Percentiles rank a stretch among this genome's conserved stretches.
Evolutionary conservation across 2,329 filamentous ascomycete genomes (phyloP).

Genomic region (Cryphonectria nitschkei): DNA sequence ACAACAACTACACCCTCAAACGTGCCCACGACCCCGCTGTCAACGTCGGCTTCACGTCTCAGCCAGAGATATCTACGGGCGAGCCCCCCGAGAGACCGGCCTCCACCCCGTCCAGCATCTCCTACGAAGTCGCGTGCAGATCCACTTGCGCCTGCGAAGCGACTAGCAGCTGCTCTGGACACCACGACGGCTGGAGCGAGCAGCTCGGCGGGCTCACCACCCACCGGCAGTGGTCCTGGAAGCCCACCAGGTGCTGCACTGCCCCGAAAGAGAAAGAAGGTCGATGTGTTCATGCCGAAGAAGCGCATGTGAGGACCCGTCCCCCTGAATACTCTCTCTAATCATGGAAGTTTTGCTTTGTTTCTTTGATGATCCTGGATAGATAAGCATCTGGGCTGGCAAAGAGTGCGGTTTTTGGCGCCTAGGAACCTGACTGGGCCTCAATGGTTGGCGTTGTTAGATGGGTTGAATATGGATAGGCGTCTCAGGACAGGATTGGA

Average conservation of each 20-base stretch:
- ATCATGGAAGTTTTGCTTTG: not conserved
- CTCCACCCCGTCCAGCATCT: conserved; percentile 35
- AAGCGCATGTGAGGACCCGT: conserved; percentile 36
- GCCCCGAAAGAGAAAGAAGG: conserved; percentile 48
- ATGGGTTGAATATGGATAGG: not conserved
- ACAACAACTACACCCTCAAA: not conserved
- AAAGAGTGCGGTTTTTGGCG: not conserved
- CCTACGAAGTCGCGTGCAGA: conserved; percentile 22
- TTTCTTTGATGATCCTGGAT: not conserved
- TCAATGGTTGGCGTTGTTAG: not conserved
- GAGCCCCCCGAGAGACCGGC: conserved; percentile 17
- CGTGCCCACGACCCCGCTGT: not conserved
- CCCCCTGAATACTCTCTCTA: not conserved
- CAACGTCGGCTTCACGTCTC: not conserved
- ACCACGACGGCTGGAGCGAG: not conserved
- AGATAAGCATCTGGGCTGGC: not conserved
- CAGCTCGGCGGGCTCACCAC: conserved; percentile 23
- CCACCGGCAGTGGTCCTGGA: conserved; percentile 24
- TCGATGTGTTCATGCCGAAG: conserved; percentile 56
- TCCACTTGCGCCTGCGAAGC: not conserved
- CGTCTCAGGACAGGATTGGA: not conserved
- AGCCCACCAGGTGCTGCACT: conserved; percentile 25
- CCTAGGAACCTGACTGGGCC: not conserved
- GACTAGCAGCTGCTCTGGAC: not conserved
- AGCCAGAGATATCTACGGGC: not conserved